phyloP scores from a whole-genome alignment of 2,329 filamentous ascomycete genomes.

The Calonectria ilicicola region DNA sequence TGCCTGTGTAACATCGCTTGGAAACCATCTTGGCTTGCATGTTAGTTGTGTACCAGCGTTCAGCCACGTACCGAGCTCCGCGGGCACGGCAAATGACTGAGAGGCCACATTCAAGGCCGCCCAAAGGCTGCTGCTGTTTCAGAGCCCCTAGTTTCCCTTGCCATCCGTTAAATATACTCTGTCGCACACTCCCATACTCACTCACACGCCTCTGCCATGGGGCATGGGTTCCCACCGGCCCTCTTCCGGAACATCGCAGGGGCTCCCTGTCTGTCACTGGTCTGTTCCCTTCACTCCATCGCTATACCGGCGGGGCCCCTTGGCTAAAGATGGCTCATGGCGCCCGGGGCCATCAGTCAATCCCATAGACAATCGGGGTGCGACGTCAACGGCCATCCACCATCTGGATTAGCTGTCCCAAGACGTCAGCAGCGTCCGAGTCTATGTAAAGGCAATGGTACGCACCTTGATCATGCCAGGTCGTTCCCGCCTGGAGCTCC shows the following conservation, averaged over 20 bases:
- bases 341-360: conserved; percentile 40
- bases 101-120: conserved; percentile 5
- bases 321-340: conserved; percentile 25
- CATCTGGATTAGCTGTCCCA: conserved; percentile 42
- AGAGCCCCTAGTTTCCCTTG: conserved; percentile 11
- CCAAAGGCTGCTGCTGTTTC: conserved; percentile 16
- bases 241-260: conserved; percentile 40
- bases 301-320: conserved; percentile 30
- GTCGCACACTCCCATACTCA: conserved; percentile 4
- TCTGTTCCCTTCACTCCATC: conserved; percentile 38
- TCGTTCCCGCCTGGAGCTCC: conserved; percentile 41
- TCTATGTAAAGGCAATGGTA: conserved; percentile 38
- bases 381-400: conserved; percentile 44
- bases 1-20: conserved; percentile 21
- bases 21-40: conserved; percentile 19
- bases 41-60: conserved; percentile 6
- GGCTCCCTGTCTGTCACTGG: conserved; percentile 45
- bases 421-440: conserved; percentile 41
- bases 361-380: conserved; percentile 44
- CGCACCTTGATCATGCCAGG: conserved; percentile 45
- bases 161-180: conserved; percentile 11
- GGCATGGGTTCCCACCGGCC: conserved; percentile 27
- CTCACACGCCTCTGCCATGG: conserved; percentile 7
- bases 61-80: conserved; percentile 9
- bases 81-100: conserved; percentile 9